A percentile compares a stretch with the other conserved stretches of the same genome.
These are phyloP conservation scores for Nitzschia sp. DNA, from an alignment of 108 stramenopile species.

Conservation along the genomic window DNA sequence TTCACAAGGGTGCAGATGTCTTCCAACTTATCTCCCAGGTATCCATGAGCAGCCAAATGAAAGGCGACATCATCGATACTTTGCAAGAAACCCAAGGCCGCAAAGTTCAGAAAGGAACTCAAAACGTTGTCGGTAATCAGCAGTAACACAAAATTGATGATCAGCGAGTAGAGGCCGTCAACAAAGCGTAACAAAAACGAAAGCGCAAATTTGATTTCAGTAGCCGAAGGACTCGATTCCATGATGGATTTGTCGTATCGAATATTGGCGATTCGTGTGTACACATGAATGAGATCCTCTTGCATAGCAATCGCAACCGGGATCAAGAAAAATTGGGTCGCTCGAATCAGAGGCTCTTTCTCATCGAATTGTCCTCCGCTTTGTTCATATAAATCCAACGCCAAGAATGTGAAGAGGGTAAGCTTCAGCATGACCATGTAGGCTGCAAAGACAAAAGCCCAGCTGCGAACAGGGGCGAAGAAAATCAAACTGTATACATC, in stretches of 20 bases:
- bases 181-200: constrained; percentile 34
- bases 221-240: constrained; percentile 31
- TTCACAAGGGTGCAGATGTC: constrained; percentile 9
- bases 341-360: constrained; percentile 16
- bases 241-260: constrained; percentile 33
- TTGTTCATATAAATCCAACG: constrained; percentile 33
- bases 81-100: constrained; percentile 64
- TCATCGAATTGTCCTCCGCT: constrained; percentile 17
- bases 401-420: constrained; percentile 38
- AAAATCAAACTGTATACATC: constrained; percentile 67
- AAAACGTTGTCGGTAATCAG: constrained; percentile 51
- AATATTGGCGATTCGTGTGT: constrained; percentile 47
- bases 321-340: constrained; percentile 54
- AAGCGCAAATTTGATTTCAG: constrained; percentile 28
- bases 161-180: constrained; percentile 50
- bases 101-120: constrained; percentile 63
- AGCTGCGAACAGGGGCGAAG: constrained; percentile 25
- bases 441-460: constrained; percentile 41
- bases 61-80: constrained; percentile 62
- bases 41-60: constrained; percentile 45
- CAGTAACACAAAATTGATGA: constrained; percentile 50
- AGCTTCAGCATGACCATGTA: constrained; percentile 44
- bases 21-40: constrained; percentile 32
- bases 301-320: constrained; percentile 61
- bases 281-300: constrained; percentile 58